Base-by-base conservation (phyloP, 2,329 filamentous ascomycete genomes). In the Aspergillus amoenus region DNA sequence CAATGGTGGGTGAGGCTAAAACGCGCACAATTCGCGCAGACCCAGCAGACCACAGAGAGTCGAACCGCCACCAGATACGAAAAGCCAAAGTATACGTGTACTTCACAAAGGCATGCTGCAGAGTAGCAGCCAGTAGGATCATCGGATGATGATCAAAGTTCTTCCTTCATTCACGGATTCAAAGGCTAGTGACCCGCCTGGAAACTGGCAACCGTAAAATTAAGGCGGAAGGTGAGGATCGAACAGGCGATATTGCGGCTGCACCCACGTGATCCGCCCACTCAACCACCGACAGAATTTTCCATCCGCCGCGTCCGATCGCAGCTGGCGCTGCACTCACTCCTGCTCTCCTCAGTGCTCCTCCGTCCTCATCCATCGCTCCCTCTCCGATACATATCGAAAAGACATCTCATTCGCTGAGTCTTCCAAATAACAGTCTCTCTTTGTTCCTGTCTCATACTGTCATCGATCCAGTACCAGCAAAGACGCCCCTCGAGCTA, bases 1-100 rank as follows among this genome's bases (percentile, higher is more conserved):
- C 22, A 32, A 27, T 55, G n/a, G 44, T 39, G 50, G 41, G 27
- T 48, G 51, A 45, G 32, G 56, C 60, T 63, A 65, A 65, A 69
- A 51, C 40, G 67, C 71, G 71, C 71, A 72, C 68, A 73, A 73
- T 71, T 71, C 57, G 61, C 71, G 66, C 71, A 73, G 43, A 43
- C 48, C 30, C n/a, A 13, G n/a, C 18, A n/a, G 17, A 21, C 30
- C 45, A 37, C 11, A 37, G 11, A 45, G 3, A 21, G 8, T 12
- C 21, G 21, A 24, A 37, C 34, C 34, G 15, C 34, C 34, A 37
- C 34, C 27, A 30, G 27, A 30, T 9, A 30, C 27, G 27, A 12
- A 30, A 30, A 30, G 27, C 8, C 27, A 30, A 30, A 30, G 9
- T 30, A 30, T 11, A 30, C 27, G 3, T 11, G 9, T 11, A 30